A percentile compares a stretch with the other conserved stretches of the same genome.
Evolutionary conservation across 768 basidiomycete genomes (phyloP).

Genomic region (Chalciporus piperatus): DNA sequence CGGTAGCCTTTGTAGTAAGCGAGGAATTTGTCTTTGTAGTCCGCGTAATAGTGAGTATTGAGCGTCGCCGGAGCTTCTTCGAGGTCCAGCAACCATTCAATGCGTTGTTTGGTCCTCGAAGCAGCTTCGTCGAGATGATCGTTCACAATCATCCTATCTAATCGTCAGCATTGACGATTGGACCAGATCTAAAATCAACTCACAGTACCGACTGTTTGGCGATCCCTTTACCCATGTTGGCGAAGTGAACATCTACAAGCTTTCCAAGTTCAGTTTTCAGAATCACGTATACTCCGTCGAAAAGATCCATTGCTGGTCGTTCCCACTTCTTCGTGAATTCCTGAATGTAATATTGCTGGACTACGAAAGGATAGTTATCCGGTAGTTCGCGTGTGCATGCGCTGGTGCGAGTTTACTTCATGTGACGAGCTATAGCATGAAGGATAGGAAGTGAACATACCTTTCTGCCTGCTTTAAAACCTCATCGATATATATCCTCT

Average conservation of each 20-base stretch:
- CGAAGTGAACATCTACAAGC: constrained; percentile 49
- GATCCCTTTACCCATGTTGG: constrained; percentile 45
- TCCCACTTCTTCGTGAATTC: constrained; percentile 45
- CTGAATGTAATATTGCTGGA: constrained; percentile 49
- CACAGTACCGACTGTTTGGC: constrained; percentile 47
- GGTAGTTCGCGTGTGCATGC: constrained; percentile 67
- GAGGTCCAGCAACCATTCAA: constrained; percentile 46
- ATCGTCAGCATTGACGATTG: too few relatives aligned
- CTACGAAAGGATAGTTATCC: constrained; percentile 59
- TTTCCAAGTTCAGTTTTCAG: constrained; percentile 37
- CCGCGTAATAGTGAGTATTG: constrained; percentile 45
- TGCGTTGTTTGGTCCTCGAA: constrained; percentile 34
- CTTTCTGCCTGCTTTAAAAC: constrained; percentile 42
- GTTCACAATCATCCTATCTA: constrained; percentile 40
- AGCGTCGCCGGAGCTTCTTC: constrained; percentile 47
- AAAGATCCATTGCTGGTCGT: constrained; percentile 43
- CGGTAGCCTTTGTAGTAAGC: constrained; percentile 41
- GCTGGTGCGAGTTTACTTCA: constrained; percentile 31
- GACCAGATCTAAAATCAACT: constrained; percentile 12
- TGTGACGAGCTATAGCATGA: background rate
- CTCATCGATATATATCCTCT: constrained; percentile 37
- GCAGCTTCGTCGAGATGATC: constrained; percentile 46
- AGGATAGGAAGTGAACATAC: constrained; percentile 35
- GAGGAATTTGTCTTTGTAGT: constrained; percentile 49
- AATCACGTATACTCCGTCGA: constrained; percentile 34